phyloP scores from a whole-genome alignment of 2,329 filamentous ascomycete species.

The Fusarium secorum region DNA sequence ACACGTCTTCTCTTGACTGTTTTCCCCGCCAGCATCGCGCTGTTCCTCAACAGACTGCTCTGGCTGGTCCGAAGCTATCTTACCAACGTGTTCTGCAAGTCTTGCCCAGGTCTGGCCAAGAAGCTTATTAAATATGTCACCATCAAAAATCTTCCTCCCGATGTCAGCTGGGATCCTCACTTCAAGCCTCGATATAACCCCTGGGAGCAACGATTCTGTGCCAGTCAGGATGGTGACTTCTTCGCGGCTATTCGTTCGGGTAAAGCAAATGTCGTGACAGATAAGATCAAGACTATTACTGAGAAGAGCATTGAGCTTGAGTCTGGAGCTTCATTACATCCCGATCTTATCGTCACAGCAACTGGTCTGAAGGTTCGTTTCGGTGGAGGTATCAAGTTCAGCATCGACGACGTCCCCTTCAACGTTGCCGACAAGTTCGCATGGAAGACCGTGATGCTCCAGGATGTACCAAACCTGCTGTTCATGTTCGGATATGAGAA shows the following conservation, averaged over 20 bases:
- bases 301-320: constrained; percentile 53
- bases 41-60: constrained; percentile 56
- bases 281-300: constrained; percentile 55
- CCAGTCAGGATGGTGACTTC: constrained; percentile 58
- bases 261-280: constrained; percentile 55
- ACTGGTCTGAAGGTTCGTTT: constrained; percentile 67
- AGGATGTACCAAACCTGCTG: constrained; percentile 67
- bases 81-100: constrained; percentile 56
- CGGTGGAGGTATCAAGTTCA: constrained; percentile 59
- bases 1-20: constrained; percentile 48
- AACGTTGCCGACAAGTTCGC: constrained; percentile 55
- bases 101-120: constrained; percentile 56
- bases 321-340: constrained; percentile 54
- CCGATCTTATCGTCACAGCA: constrained; percentile 71
- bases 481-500: constrained; percentile 68
- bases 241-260: constrained; percentile 51
- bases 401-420: constrained; percentile 58
- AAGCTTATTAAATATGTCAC: constrained; percentile 53
- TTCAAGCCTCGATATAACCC: constrained; percentile 64
- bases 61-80: constrained; percentile 55
- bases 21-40: constrained; percentile 54
- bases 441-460: constrained; percentile 69
- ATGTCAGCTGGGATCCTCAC: constrained; percentile 60
- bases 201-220: constrained; percentile 75
- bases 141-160: constrained; percentile 55